These are phyloP conservation scores for Diplodia scrobiculata DNA, from an alignment of 2,329 filamentous ascomycete species.

Conservation along the genomic window DNA sequence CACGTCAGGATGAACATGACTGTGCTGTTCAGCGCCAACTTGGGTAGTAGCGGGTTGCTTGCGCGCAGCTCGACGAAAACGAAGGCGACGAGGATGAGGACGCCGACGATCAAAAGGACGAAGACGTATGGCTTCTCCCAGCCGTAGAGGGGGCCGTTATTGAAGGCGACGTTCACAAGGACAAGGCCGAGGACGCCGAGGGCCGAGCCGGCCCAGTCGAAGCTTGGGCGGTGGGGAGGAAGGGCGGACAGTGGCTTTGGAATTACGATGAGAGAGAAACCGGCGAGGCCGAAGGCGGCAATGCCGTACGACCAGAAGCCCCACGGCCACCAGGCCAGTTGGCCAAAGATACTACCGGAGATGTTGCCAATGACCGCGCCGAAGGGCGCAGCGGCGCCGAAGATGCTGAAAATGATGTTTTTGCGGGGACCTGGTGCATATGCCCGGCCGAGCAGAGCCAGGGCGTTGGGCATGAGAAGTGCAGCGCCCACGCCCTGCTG, in stretches of 20 bases:
- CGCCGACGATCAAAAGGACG: constrained; percentile 37
- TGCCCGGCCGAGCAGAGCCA: constrained; percentile 42
- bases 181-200: constrained; percentile 36
- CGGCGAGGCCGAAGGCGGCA: constrained; percentile 31
- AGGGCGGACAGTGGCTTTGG: constrained; percentile 32
- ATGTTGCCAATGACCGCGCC: constrained; percentile 43
- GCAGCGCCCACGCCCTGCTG: constrained; percentile 48
- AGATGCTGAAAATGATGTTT: constrained; percentile 45
- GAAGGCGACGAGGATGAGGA: constrained; percentile 35
- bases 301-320: constrained; percentile 36
- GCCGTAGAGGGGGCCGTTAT: constrained; percentile 37
- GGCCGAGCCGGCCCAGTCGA: constrained; percentile 37
- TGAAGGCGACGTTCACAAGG: constrained; percentile 39
- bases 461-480: constrained; percentile 43
- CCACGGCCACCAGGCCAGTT: constrained; percentile 42
- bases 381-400: constrained; percentile 43
- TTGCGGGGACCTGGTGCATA: constrained; percentile 44
- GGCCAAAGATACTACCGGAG: constrained; percentile 41
- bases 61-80: constrained; percentile 38
- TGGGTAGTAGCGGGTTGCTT: constrained; percentile 37
- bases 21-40: constrained; percentile 37
- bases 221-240: constrained; percentile 32
- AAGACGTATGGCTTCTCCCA: constrained; percentile 38
- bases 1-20: constrained; percentile 38
- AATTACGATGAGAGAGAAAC: constrained; percentile 32